phyloP scores from a whole-genome alignment of 2,329 filamentous ascomycete genomes.

The Emmonsia crescens region DNA sequence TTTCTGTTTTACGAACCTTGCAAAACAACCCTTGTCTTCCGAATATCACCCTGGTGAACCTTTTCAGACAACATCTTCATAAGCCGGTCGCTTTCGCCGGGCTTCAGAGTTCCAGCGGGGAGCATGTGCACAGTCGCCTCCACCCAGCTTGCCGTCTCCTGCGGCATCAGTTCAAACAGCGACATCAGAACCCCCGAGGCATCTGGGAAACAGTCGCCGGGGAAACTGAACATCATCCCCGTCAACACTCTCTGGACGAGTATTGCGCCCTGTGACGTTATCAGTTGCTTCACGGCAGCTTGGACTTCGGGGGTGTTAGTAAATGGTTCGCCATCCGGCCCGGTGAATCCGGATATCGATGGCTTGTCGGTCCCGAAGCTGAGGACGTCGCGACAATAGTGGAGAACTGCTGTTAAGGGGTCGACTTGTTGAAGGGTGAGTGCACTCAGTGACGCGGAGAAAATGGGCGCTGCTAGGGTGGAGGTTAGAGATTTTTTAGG shows the following conservation, averaged over 20 bases:
- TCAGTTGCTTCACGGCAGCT: conserved; percentile 59
- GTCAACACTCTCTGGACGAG: conserved; percentile 84
- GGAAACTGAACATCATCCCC: conserved; percentile 99
- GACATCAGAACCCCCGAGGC: conserved; percentile 85
- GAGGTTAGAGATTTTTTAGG: conserved; percentile 74
- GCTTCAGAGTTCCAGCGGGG: conserved; percentile 68
- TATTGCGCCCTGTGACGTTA: conserved; percentile 59
- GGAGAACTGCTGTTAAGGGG: conserved; percentile 78
- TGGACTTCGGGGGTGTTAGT: conserved; percentile 59
- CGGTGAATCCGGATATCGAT: conserved; percentile 44
- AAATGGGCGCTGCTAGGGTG: conserved; percentile 65
- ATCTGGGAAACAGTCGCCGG: conserved; percentile 87
- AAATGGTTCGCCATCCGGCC: conserved; percentile 50
- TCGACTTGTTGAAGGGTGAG: conserved; percentile 84
- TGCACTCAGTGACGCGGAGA: conserved; percentile 76
- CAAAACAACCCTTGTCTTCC: conserved; percentile 72
- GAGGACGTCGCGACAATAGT: conserved; percentile 84
- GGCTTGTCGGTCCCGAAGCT: conserved; percentile 72
- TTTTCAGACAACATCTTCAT: conserved; percentile 71
- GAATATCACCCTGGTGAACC: conserved; percentile 56
- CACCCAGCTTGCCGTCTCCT: conserved; percentile 71
- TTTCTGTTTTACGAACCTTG: conserved; percentile 50
- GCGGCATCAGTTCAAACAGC: conserved; percentile 76
- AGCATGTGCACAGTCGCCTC: conserved; percentile 73
- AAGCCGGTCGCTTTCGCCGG: conserved; percentile 68